Conservation (phyloP, 495 filamentous ascomycete genomes). For the Xylaria nigripes region DNA sequence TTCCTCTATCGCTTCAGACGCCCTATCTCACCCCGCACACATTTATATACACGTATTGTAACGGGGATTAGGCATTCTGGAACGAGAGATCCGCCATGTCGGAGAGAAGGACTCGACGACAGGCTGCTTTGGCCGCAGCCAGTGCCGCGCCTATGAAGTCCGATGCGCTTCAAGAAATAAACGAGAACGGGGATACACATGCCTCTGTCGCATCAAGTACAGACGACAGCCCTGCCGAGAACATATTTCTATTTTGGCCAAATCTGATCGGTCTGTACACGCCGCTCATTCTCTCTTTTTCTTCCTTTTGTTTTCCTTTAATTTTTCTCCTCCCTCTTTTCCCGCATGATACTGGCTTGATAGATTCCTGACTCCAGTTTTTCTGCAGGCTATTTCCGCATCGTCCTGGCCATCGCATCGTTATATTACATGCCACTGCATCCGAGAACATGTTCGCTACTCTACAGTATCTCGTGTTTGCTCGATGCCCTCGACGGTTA, state of each 20-base stretch:
- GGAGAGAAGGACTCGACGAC: conserved; percentile 27
- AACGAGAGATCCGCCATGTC: conserved; percentile 19
- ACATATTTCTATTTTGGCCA: conserved; percentile 91
- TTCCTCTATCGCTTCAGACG: neutral
- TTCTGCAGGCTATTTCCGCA: conserved; percentile 68
- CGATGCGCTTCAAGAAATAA: conserved; percentile 2
- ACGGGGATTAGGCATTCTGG: neutral
- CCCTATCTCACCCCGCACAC: neutral
- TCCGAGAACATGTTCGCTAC: conserved; percentile 82
- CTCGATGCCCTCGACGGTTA: conserved; percentile 91
- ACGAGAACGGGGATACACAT: conserved; percentile 25
- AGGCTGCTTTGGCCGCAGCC: conserved; percentile 24
- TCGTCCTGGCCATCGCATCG: conserved; percentile 81
- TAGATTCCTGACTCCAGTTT: neutral
- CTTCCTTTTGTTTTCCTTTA: neutral
- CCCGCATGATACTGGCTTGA: neutral
- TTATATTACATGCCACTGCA: conserved; percentile 99
- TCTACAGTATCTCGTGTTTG: conserved; percentile 88
- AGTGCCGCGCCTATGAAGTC: conserved; percentile 15
- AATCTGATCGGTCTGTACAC: conserved; percentile 75
- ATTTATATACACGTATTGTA: neutral
- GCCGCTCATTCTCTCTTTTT: neutral
- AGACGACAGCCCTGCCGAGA: conserved; percentile 49
- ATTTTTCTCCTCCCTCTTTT: neutral
- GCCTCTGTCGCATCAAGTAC: conserved; percentile 13